These are phyloP conservation scores for Mycena sanguinolenta DNA, from an alignment of 768 basidiomycete species.

Conservation along the genomic window DNA sequence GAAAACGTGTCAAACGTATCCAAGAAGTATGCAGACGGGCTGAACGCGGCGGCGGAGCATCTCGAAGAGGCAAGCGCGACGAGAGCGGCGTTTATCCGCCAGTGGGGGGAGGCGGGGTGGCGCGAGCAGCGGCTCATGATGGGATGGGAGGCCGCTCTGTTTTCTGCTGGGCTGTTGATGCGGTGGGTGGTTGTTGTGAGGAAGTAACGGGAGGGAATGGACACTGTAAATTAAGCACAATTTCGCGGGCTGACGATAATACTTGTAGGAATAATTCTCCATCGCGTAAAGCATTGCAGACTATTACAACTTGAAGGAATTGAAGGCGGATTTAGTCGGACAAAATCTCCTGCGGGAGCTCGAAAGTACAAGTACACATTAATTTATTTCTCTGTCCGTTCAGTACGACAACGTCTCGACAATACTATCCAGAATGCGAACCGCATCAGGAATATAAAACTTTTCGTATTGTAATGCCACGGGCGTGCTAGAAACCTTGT, in stretches of 20 bases:
- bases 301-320: too few relatives aligned
- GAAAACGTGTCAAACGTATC: conserved; percentile 57
- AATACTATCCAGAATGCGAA: conserved; percentile 86
- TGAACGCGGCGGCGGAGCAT: conserved; percentile 42
- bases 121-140: conserved; percentile 61
- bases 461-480: conserved; percentile 90
- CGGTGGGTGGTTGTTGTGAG: conserved; percentile 61
- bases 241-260: background rate
- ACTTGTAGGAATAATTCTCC: too few relatives aligned
- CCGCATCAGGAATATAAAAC: conserved; percentile 90
- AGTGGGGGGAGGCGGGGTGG: conserved; percentile 54
- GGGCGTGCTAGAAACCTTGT: conserved; percentile 69
- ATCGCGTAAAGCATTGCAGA: too few relatives aligned
- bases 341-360: too few relatives aligned
- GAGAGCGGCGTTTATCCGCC: conserved; percentile 47
- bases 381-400: conserved; percentile 20
- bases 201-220: conserved; percentile 33
- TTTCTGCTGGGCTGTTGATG: conserved; percentile 57
- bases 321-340: too few relatives aligned
- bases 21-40: conserved; percentile 42
- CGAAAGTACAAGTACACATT: conserved; percentile 15
- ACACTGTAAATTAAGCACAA: conserved; percentile 1
- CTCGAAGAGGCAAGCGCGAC: conserved; percentile 45
- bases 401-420: conserved; percentile 86
- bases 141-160: conserved; percentile 66